Conservation (phyloP, 2,329 filamentous ascomycete genomes). For the Penicillium sp. region DNA sequence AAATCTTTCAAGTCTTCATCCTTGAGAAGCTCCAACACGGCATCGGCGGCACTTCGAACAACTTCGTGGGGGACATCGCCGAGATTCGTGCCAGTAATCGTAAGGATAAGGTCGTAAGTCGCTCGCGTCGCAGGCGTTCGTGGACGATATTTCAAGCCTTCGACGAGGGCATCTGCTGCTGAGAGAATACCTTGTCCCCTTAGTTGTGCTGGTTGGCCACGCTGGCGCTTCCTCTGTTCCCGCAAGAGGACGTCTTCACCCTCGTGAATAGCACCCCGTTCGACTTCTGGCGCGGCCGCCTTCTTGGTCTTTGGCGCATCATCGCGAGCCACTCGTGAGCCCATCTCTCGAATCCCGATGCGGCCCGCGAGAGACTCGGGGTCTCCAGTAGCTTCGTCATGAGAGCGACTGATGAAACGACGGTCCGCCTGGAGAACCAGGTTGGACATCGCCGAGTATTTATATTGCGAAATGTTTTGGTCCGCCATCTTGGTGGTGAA, state of each 20-base stretch:
- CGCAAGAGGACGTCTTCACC: constrained; percentile 77
- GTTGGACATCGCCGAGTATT: constrained; percentile 99
- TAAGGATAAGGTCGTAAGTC: constrained; percentile 90
- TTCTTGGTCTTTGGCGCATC: constrained; percentile 77
- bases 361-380: constrained; percentile 94
- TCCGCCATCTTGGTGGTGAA: constrained; percentile 58
- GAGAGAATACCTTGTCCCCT: constrained; percentile 73
- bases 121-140: constrained; percentile 85
- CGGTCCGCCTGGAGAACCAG: constrained; percentile 99
- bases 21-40: constrained; percentile 83
- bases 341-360: constrained; percentile 93
- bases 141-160: constrained; percentile 87
- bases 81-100: constrained; percentile 78
- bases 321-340: constrained; percentile 73
- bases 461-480: constrained; percentile 83
- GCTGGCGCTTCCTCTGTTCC: constrained; percentile 80
- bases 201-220: constrained; percentile 64
- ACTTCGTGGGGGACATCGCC: constrained; percentile 91
- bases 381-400: constrained; percentile 92
- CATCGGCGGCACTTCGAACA: constrained; percentile 88
- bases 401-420: constrained; percentile 85
- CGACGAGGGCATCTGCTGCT: constrained; percentile 77
- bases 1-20: constrained; percentile 95
- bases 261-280: constrained; percentile 70
- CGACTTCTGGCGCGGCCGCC: constrained; percentile 60